phyloP scores from a whole-genome alignment of 78 protist species.

The Dictyostelium citrinum region DNA sequence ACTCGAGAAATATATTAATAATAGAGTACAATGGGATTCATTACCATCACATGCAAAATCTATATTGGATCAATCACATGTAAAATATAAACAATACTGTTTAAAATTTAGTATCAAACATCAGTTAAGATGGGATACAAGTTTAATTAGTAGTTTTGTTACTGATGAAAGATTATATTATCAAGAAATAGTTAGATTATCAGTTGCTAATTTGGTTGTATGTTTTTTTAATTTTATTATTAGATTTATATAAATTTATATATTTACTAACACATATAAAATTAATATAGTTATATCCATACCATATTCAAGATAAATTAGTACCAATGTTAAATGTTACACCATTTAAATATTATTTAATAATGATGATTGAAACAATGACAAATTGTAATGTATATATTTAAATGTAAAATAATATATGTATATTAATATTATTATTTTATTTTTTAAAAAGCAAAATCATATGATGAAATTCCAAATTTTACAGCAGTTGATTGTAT shows the following conservation, averaged over 20 bases:
- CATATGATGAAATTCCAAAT: constrained; percentile 85
- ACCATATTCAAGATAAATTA: constrained; percentile 73
- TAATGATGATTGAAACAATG: constrained; percentile 87
- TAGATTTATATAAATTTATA: neutral
- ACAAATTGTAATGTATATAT: constrained; percentile 1
- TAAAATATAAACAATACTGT: constrained; percentile 65
- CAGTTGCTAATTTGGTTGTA: constrained; percentile 63
- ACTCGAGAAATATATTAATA: constrained; percentile 60
- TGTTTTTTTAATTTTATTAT: neutral
- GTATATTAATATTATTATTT: neutral
- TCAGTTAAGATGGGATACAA: constrained; percentile 83
- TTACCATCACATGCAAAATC: constrained; percentile 71
- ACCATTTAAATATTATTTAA: constrained; percentile 79
- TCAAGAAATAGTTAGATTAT: constrained; percentile 70
- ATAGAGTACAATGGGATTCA: constrained; percentile 68
- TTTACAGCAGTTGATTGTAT: constrained; percentile 86
- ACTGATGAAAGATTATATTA: constrained; percentile 76
- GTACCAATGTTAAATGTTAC: constrained; percentile 52
- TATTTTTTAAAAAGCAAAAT: constrained; percentile 35
- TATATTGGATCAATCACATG: constrained; percentile 61
- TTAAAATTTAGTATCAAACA: constrained; percentile 70
- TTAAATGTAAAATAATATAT: too few relatives aligned
- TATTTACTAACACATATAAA: neutral
- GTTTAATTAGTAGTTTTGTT: constrained; percentile 36
- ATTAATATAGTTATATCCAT: constrained; percentile 73